These are phyloP conservation scores for Didymella pinodella DNA, from an alignment of 2,329 filamentous ascomycete species.

Conservation along the genomic window DNA sequence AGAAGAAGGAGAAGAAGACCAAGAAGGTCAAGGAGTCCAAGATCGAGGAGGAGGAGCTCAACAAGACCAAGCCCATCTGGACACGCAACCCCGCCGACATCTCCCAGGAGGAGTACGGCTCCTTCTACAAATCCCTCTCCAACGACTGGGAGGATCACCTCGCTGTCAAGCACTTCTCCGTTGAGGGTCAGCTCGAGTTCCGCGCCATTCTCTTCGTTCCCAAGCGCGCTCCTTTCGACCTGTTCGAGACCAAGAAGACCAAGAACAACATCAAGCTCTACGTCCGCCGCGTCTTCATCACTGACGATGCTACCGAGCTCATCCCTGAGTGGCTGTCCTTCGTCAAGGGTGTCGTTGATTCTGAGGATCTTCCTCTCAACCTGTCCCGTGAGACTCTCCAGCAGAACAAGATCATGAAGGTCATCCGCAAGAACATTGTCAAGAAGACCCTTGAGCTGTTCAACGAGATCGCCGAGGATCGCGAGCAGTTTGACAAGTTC, in stretches of 20 bases:
- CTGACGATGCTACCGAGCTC: constrained; percentile 97
- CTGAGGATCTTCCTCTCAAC: constrained; percentile 99
- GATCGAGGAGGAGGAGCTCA: constrained; percentile 99
- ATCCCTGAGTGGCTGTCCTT: constrained; percentile 99
- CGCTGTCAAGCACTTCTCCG: constrained; percentile 99
- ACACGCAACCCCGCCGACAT: constrained; percentile 98
- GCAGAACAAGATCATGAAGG: constrained; percentile 99
- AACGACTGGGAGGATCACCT: constrained; percentile 99
- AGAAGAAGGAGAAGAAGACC: constrained; percentile 93
- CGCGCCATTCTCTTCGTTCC: constrained; percentile 99
- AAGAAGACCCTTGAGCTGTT: constrained; percentile 99
- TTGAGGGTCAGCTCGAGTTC: constrained; percentile 99
- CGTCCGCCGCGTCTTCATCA: constrained; percentile 99
- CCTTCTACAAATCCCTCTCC: constrained; percentile 99
- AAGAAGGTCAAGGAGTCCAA: constrained; percentile 99
- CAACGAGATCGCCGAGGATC: constrained; percentile 98
- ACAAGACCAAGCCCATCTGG: constrained; percentile 99
- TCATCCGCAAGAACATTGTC: constrained; percentile 99
- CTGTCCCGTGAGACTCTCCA: constrained; percentile 99
- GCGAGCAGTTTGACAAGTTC: constrained; percentile 99
- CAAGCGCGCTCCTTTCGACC: constrained; percentile 98
- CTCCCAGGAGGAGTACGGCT: constrained; percentile 92
- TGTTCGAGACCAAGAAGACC: constrained; percentile 99
- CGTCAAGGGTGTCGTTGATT: constrained; percentile 99
- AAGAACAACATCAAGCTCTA: constrained; percentile 99